Conservation (phyloP, 352 stramenopile genomes). For the Phytophthora sojae region DNA sequence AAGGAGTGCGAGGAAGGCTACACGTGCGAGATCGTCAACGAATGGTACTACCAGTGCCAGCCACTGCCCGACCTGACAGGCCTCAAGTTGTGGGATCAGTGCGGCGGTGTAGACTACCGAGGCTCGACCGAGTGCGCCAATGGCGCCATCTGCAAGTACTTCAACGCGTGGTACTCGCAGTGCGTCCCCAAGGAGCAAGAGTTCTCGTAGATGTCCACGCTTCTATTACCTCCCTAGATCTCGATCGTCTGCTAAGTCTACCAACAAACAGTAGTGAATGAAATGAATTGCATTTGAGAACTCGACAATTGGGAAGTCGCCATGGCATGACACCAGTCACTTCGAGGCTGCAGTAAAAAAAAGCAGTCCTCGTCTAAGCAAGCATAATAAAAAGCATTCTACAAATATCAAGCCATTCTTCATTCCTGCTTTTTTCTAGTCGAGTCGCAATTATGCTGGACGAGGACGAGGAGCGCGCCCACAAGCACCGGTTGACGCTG, state of each 20-base stretch:
- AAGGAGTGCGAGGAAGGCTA: constrained; percentile 38
- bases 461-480: constrained; percentile 11
- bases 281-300: background rate
- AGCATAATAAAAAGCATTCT: background rate
- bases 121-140: constrained; percentile 17
- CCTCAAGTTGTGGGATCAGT: constrained; percentile 44
- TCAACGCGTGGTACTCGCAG: constrained; percentile 60
- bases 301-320: background rate
- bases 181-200: constrained; percentile 50
- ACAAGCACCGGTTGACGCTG: constrained; percentile 9
- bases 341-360: too few relatives aligned
- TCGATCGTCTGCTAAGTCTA: background rate
- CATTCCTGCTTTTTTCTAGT: constrained; percentile 17
- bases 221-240: background rate
- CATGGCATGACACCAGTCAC: too few relatives aligned
- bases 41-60: constrained; percentile 55
- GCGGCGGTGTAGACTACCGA: constrained; percentile 26
- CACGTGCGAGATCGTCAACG: constrained; percentile 44
- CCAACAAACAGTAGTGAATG: background rate
- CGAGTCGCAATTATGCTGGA: constrained; percentile 10
- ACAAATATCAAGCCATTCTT: background rate
- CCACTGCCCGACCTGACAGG: constrained; percentile 22
- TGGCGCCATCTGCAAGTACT: constrained; percentile 43
- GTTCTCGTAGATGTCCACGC: constrained; percentile 16
- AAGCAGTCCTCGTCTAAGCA: background rate